Percentiles rank a stretch among this genome's conserved stretches.
phyloP scores from a whole-genome alignment of 2,329 filamentous ascomycete species.

The Colletotrichum euphorbiae region DNA sequence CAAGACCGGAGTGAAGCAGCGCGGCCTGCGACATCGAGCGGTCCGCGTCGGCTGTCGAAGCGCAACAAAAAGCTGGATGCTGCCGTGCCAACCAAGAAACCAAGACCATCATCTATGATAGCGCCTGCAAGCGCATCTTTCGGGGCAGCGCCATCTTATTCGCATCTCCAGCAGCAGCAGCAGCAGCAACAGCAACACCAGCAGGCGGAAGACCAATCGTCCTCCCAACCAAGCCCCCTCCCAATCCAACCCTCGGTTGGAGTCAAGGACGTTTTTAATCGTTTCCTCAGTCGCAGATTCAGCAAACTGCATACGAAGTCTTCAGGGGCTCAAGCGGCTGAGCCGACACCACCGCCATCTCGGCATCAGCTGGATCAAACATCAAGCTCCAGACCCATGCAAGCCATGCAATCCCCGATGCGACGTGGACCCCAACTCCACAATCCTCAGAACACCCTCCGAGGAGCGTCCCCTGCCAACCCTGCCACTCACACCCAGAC shows the following conservation, averaged over 20 bases:
- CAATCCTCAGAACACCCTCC: constrained; percentile 39
- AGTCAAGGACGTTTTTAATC: constrained; percentile 32
- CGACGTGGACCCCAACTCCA: constrained; percentile 35
- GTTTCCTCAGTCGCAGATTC: constrained; percentile 23
- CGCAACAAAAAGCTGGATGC: not conserved
- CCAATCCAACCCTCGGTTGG: constrained; percentile 3
- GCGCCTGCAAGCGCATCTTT: constrained; percentile 25
- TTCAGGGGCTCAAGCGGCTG: not conserved
- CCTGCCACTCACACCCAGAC: constrained; percentile 3
- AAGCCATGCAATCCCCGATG: constrained; percentile 34
- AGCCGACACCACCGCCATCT: constrained; percentile 22
- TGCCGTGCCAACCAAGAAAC: constrained; percentile 2
- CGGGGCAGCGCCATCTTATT: constrained; percentile 20
- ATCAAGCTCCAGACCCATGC: not conserved
- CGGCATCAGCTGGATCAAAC: constrained; percentile 14
- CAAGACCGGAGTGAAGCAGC: constrained; percentile 15
- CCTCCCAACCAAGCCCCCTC: constrained; percentile 9
- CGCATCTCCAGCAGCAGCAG: not conserved
- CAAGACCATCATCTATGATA: constrained; percentile 28
- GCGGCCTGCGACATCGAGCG: constrained; percentile 1
- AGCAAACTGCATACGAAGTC: constrained; percentile 4
- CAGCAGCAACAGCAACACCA: constrained; percentile 7
- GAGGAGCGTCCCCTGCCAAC: constrained; percentile 16
- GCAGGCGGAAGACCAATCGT: not conserved
- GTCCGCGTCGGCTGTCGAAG: constrained; percentile 14